phyloP scores from a whole-genome alignment of 2,329 filamentous ascomycete species.

The Coniochaeta sp. region DNA sequence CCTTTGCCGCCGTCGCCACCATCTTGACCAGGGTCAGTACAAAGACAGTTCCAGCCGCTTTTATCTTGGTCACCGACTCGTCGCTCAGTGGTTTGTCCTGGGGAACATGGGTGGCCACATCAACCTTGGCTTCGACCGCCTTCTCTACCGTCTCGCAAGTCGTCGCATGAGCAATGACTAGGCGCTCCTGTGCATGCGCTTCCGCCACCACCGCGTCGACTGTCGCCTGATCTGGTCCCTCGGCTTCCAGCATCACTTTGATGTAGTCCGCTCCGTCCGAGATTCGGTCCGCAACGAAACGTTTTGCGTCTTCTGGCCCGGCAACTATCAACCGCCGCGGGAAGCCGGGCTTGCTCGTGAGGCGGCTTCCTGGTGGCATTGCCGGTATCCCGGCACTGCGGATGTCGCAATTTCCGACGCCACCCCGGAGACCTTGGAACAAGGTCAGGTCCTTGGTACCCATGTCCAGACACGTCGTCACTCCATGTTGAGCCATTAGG shows the following conservation, averaged over 20 bases:
- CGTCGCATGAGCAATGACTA: constrained; percentile 1
- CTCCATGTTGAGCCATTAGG: background rate
- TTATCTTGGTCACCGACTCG: background rate
- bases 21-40: constrained; percentile 1
- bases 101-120: background rate
- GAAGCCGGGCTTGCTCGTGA: background rate
- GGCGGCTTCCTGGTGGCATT: constrained; percentile 1
- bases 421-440: background rate
- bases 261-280: constrained; percentile 3
- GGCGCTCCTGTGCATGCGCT: background rate
- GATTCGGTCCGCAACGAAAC: background rate
- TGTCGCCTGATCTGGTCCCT: background rate
- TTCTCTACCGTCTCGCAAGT: background rate
- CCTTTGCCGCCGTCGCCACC: background rate
- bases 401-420: background rate
- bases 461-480: constrained; percentile 1
- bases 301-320: background rate
- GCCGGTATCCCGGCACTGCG: background rate
- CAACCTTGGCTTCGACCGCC: background rate
- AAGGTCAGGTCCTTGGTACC: background rate
- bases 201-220: background rate
- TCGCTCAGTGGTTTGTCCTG: background rate
- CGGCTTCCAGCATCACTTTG: background rate
- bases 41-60: background rate
- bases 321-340: background rate